Percentiles rank a stretch among this genome's conserved stretches.
phyloP scores from a whole-genome alignment of 371 early-diverging fungal species.

The Mortierella sp. region DNA sequence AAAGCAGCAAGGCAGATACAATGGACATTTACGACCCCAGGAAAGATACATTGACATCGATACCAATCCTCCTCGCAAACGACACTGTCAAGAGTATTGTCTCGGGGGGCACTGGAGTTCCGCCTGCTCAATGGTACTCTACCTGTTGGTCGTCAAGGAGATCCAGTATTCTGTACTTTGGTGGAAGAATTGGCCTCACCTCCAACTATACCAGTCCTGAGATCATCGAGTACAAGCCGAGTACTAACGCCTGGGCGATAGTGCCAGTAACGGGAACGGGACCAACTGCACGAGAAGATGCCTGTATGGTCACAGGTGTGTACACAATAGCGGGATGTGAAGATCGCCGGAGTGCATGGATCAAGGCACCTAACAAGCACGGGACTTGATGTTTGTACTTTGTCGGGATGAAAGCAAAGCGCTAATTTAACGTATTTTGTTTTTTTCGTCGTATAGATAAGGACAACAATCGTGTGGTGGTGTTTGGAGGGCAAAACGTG shows the following conservation, averaged over 20 bases:
- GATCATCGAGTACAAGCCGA: constrained; percentile 32
- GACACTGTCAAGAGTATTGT: constrained; percentile 1
- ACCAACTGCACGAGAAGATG: constrained; percentile 28
- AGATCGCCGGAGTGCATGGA: background rate
- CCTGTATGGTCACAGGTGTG: constrained; percentile 41
- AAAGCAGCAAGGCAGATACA: constrained; percentile 3
- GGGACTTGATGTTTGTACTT: background rate
- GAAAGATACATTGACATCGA: constrained; percentile 13
- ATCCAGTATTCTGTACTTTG: constrained; percentile 35
- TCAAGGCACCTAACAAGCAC: no score
- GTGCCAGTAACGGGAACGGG: constrained; percentile 22
- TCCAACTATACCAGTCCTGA: constrained; percentile 8
- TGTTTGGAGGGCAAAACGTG: constrained; percentile 33
- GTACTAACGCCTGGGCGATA: constrained; percentile 23
- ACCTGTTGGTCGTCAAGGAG: constrained; percentile 26
- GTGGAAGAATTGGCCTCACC: constrained; percentile 16
- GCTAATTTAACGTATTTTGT: background rate
- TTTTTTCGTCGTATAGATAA: constrained; percentile 19
- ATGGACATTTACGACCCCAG: constrained; percentile 43
- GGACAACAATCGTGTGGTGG: constrained; percentile 3
- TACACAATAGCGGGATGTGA: background rate
- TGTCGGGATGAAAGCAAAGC: no score
- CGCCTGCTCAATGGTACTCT: constrained; percentile 27
- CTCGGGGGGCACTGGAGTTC: constrained; percentile 14
- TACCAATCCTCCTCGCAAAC: constrained; percentile 15